Evolutionary conservation across 345 rosid genomes (phyloP).

Genomic region (Melastoma malabathricum): DNA sequence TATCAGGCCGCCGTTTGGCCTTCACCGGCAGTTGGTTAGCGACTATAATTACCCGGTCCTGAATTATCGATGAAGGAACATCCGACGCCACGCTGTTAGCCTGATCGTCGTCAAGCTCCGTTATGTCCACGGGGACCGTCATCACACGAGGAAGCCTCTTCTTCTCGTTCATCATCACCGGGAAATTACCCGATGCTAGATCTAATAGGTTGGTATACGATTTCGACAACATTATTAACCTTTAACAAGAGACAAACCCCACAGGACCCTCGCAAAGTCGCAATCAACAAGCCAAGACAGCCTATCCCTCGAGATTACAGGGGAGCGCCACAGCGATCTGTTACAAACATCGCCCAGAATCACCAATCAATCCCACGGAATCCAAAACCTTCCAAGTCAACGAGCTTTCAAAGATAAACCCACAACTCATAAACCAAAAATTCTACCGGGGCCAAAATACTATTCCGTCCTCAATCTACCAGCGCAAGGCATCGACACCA

Average conservation of each 20-base stretch:
- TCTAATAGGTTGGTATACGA: constrained; percentile 71
- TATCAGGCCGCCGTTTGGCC: constrained; percentile 67
- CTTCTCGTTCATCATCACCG: constrained; percentile 48
- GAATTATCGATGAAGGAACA: not conserved
- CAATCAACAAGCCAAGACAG: constrained; percentile 7
- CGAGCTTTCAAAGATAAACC: too few species aligned
- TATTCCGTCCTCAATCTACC: too few species aligned
- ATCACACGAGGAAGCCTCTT: constrained; percentile 54
- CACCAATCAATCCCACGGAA: too few species aligned
- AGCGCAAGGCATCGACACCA: too few species aligned
- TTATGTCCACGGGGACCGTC: constrained; percentile 20
- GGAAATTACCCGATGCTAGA: constrained; percentile 74
- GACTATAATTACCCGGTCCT: constrained; percentile 39
- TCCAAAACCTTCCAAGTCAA: too few species aligned
- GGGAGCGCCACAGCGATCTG: too few species aligned
- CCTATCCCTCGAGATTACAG: too few species aligned
- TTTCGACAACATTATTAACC: constrained; percentile 41
- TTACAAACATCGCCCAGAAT: too few species aligned
- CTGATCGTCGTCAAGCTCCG: not conserved
- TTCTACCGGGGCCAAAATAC: too few species aligned
- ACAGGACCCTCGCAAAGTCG: constrained; percentile 21
- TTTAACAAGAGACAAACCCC: constrained; percentile 5
- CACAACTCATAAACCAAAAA: too few species aligned
- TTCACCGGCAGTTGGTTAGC: constrained; percentile 62
- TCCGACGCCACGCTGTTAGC: not conserved